A percentile compares a stretch with the other conserved stretches of the same genome.
These are phyloP conservation scores for Rubia peregrina DNA, from an alignment of 305 asterid genomes.

Conservation along the genomic window DNA sequence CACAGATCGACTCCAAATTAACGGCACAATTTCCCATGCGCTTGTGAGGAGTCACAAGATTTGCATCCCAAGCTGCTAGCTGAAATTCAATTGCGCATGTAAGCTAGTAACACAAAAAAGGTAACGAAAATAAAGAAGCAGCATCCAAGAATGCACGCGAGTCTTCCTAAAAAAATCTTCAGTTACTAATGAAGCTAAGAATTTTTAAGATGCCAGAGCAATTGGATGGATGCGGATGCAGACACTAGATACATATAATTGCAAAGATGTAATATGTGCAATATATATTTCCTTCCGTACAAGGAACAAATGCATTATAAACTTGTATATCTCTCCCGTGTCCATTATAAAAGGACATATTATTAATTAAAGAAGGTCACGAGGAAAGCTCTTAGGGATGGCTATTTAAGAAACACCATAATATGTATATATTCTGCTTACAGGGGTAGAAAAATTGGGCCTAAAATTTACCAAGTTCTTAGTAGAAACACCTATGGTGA, in stretches of 20 bases:
- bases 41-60: slow-evolving; percentile 92
- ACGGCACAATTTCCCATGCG: slow-evolving; percentile 93
- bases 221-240: not conserved
- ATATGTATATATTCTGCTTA: not conserved
- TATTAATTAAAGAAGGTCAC: not conserved
- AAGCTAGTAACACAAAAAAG: not conserved
- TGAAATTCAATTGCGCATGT: slow-evolving; percentile 23
- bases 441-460: not conserved
- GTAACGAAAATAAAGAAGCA: slow-evolving; percentile 5
- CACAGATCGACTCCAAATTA: slow-evolving; percentile 61
- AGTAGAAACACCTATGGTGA: not conserved
- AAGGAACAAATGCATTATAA: not conserved
- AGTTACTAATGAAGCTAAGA: not conserved
- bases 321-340: not conserved
- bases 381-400: not conserved
- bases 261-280: not conserved
- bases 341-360: not conserved
- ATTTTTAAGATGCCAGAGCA: not conserved
- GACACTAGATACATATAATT: not conserved
- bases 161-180: too few species aligned
- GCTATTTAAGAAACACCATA: not conserved
- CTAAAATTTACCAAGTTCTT: not conserved
- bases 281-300: not conserved
- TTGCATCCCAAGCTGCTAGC: slow-evolving; percentile 99
- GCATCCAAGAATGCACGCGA: not conserved